Conservation (phyloP, 2,329 filamentous ascomycete genomes). For the Arthrobotrys entomopaga region DNA sequence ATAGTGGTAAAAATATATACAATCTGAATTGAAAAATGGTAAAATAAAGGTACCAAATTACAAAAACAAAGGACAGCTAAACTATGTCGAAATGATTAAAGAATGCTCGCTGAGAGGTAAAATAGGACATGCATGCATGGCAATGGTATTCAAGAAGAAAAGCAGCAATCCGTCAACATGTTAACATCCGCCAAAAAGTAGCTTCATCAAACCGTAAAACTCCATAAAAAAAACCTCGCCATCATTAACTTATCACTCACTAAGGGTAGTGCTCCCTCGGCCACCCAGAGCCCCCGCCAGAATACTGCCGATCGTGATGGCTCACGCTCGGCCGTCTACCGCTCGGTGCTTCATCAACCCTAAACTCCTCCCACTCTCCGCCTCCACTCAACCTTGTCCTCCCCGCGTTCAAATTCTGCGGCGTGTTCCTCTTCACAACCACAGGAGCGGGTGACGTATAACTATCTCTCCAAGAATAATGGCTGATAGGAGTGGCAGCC, state of each 20-base stretch:
- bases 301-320: slow-evolving; percentile 44
- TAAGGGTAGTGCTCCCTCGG: slow-evolving; percentile 35
- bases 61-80: background rate
- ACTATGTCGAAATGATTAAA: background rate
- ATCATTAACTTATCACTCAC: slow-evolving; percentile 16
- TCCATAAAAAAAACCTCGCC: background rate
- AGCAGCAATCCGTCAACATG: slow-evolving; percentile 1
- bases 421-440: slow-evolving; percentile 42
- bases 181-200: background rate
- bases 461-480: slow-evolving; percentile 54
- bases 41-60: background rate
- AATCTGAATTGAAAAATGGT: slow-evolving; percentile 4
- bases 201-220: slow-evolving; percentile 1
- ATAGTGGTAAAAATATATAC: slow-evolving; percentile 1
- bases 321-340: slow-evolving; percentile 37
- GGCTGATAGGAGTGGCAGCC: slow-evolving; percentile 46
- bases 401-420: slow-evolving; percentile 39
- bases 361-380: slow-evolving; percentile 54
- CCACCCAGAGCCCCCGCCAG: slow-evolving; percentile 39
- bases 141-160: background rate
- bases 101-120: background rate
- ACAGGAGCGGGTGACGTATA: slow-evolving; percentile 44
- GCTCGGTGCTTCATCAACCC: slow-evolving; percentile 37
- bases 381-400: slow-evolving; percentile 49
- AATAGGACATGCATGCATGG: background rate